Percentiles rank a stretch among this genome's conserved stretches.
These are phyloP conservation scores for Bipolaris cookei DNA, from an alignment of 2,329 filamentous ascomycete species.

Conservation along the genomic window DNA sequence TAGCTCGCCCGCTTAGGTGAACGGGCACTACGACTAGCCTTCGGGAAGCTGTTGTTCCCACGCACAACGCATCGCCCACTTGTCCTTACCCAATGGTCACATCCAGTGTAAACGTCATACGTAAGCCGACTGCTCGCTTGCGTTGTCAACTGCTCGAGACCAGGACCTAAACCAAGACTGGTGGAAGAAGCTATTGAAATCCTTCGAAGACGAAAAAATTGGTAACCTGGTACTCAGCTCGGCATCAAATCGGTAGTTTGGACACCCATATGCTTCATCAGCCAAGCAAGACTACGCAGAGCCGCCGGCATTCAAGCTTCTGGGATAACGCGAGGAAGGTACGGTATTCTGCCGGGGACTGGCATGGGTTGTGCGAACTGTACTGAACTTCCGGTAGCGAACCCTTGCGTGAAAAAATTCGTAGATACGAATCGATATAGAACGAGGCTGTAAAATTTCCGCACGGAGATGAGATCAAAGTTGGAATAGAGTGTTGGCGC, in stretches of 20 bases:
- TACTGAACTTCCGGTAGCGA: slow-evolving; percentile 17
- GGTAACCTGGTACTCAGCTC: neutral
- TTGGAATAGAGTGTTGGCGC: slow-evolving; percentile 42
- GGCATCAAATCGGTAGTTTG: slow-evolving; percentile 2
- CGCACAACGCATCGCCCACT: neutral
- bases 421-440: slow-evolving; percentile 19
- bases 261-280: neutral
- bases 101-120: neutral
- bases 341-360: slow-evolving; percentile 15
- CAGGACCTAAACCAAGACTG: neutral
- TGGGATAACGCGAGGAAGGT: slow-evolving; percentile 15
- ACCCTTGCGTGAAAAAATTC: slow-evolving; percentile 15
- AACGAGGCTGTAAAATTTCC: slow-evolving; percentile 22
- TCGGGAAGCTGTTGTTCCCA: neutral
- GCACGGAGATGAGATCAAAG: slow-evolving; percentile 34
- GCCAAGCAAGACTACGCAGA: slow-evolving; percentile 14
- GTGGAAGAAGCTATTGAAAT: slow-evolving; percentile 8
- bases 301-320: slow-evolving; percentile 28
- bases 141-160: neutral
- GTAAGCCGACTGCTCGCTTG: neutral
- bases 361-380: slow-evolving; percentile 31
- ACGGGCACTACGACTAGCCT: slow-evolving; percentile 1
- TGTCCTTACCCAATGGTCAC: neutral
- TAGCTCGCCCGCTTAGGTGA: neutral
- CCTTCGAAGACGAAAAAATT: neutral